Base-by-base conservation (phyloP, 2,329 filamentous ascomycete genomes). In the Apiospora hydei region DNA sequence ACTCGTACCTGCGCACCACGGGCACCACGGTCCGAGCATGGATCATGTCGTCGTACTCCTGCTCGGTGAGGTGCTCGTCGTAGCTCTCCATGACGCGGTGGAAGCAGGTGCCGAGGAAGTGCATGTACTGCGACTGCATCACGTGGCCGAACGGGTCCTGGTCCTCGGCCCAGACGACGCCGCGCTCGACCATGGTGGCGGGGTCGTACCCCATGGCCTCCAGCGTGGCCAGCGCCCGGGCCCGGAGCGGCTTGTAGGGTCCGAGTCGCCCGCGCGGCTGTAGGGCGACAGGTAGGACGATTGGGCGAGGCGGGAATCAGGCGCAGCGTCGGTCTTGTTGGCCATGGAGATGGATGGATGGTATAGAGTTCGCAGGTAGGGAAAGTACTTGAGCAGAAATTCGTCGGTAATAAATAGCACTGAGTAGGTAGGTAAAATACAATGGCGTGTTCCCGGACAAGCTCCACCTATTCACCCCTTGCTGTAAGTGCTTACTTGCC, bases 91-190 rank as follows among this genome's bases (percentile, higher is more conserved):
- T 74, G 13, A 75, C 70, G 10, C 76, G 74, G 41, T 75, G 72
- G 71, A 76, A 76, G 67, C 74, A 75, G 0, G 72, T 68, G n/a
- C 76, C 73, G 0, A 78, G 21, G 61, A 75, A 79, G 26, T 75
- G 72, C 74, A 75, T 74, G 70, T 74, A 79, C 57, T 76, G 73
- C 0, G 76, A 74, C 0, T 79, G 75, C 73, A 75, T 78, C 14
- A 79, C 75, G 53, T 79, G 75, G 41, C 76, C 76, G 46, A 73
- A 78, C 1, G 76, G 77, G 66, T 78, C 77, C 43, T 79, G 76
- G 41, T 79, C 71, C 43, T 78, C 74, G 10, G 76, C 77, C 77
- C 76, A 78, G 13, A 76, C 57, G 11, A 79, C 75, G 7, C 77
- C 77, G 18, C 70, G 73, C 43, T 75, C 73, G 21, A 72, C 70